A percentile compares a stretch with the other conserved stretches of the same genome.
Evolutionary conservation across 495 filamentous ascomycete species (phyloP).

Genomic region (Cryomyces minteri): DNA sequence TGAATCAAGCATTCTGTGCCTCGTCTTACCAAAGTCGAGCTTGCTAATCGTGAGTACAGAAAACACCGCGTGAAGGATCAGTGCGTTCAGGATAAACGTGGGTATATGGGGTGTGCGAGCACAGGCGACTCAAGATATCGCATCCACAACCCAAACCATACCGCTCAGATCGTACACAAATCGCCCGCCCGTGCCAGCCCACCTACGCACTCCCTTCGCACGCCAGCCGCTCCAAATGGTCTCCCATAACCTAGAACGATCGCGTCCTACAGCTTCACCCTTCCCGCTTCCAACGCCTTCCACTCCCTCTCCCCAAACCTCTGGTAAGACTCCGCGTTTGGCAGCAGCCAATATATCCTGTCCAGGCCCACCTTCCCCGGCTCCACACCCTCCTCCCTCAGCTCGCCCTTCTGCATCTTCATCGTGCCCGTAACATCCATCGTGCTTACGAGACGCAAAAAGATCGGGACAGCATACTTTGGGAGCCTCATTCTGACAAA

Average conservation of each 20-base stretch:
- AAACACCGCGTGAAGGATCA: no score
- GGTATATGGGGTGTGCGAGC: no score
- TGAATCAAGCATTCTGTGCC: no score
- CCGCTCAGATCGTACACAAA: no score
- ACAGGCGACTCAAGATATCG: no score
- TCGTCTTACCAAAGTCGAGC: no score
- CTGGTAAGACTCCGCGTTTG: slow-evolving; percentile 4
- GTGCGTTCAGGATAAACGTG: no score
- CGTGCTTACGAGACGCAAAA: slow-evolving; percentile 6
- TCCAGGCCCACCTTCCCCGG: slow-evolving; percentile 7
- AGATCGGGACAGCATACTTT: slow-evolving; percentile 16
- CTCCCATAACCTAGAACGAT: no score
- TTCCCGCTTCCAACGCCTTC: slow-evolving; percentile 4
- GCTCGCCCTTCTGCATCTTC: slow-evolving; percentile 12
- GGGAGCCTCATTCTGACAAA: slow-evolving; percentile 13
- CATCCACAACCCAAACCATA: no score
- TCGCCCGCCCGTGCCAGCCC: no score
- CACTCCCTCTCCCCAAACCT: slow-evolving; percentile 9
- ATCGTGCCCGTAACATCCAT: slow-evolving; percentile 13
- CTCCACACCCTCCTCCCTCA: slow-evolving; percentile 11
- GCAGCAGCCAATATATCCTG: slow-evolving; percentile 8
- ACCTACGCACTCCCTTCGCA: no score
- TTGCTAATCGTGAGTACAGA: no score
- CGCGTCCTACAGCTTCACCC: slow-evolving; percentile 5
- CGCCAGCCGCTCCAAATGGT: slow-evolving; percentile 12